Percentiles rank a stretch among this genome's conserved stretches.
These are phyloP conservation scores for Plenodomus tracheiphilus DNA, from an alignment of 2,329 filamentous ascomycete genomes.

Conservation along the genomic window DNA sequence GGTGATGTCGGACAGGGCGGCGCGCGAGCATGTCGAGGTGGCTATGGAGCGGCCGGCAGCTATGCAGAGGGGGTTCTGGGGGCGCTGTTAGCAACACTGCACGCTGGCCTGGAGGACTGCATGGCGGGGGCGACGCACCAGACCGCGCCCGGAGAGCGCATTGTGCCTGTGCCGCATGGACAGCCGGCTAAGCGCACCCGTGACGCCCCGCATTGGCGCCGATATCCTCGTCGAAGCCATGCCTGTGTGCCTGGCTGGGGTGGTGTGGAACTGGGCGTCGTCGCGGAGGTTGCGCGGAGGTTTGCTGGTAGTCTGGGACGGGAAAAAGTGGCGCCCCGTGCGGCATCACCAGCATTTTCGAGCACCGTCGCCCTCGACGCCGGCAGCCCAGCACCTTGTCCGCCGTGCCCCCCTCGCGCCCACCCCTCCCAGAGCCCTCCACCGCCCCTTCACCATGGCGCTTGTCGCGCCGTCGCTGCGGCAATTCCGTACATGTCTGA, in stretches of 20 bases:
- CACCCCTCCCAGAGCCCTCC: constrained; percentile 7
- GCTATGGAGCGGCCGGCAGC: constrained; percentile 35
- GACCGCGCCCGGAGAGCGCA: constrained; percentile 51
- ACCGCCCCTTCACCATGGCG: constrained; percentile 34
- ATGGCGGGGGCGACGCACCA: constrained; percentile 52
- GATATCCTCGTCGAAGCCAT: constrained; percentile 48
- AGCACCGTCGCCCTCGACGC: constrained; percentile 5
- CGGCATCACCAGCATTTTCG: constrained; percentile 27
- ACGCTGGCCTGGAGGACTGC: no score
- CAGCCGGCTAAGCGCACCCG: constrained; percentile 34
- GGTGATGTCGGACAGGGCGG: constrained; percentile 53
- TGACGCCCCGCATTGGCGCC: constrained; percentile 42
- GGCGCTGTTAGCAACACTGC: constrained; percentile 26
- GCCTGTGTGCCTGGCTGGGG: constrained; percentile 28
- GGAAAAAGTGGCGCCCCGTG: constrained; percentile 5
- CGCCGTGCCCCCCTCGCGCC: neutral
- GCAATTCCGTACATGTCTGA: constrained; percentile 39
- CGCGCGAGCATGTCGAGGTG: constrained; percentile 59
- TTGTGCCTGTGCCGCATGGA: constrained; percentile 33
- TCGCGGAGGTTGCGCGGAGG: constrained; percentile 37
- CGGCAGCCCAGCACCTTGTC: constrained; percentile 11
- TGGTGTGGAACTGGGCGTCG: constrained; percentile 19
- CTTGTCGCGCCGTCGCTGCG: constrained; percentile 38
- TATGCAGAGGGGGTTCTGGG: constrained; percentile 30
- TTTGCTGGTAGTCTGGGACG: constrained; percentile 2